Evolutionary conservation across 83 land plant genomes (phyloP).

Genomic region (Picea abies): DNA sequence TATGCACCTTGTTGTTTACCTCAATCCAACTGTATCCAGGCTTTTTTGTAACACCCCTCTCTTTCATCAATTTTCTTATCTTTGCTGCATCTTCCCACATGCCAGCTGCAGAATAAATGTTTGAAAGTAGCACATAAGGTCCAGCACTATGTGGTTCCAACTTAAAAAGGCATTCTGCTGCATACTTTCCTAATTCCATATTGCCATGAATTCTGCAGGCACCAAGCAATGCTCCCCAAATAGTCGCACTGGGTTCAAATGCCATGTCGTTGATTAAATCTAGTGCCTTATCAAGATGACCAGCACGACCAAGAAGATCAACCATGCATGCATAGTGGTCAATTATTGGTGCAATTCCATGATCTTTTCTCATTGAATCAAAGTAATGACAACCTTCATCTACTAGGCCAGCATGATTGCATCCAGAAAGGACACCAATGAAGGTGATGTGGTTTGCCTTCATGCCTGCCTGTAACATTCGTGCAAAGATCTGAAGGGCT

Average conservation of each 20-base stretch:
- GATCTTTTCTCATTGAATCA: constrained; percentile 11
- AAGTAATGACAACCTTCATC: constrained; percentile 12
- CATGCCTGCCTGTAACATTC: constrained; percentile 43
- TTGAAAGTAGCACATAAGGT: constrained; percentile 13
- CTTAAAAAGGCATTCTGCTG: constrained; percentile 12
- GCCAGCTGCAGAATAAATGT: constrained; percentile 17
- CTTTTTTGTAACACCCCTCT: not conserved
- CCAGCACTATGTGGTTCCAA: constrained; percentile 13
- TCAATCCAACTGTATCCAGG: constrained; percentile 16
- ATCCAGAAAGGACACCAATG: constrained; percentile 16
- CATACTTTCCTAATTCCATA: constrained; percentile 2
- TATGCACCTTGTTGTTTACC: constrained; percentile 7
- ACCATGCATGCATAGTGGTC: constrained; percentile 18
- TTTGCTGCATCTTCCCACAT: constrained; percentile 16
- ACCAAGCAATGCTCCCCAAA: constrained; percentile 21
- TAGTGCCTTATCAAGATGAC: not conserved
- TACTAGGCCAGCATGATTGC: constrained; percentile 20
- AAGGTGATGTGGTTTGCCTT: constrained; percentile 58
- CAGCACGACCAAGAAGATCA: constrained; percentile 10
- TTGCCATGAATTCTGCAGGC: constrained; percentile 17
- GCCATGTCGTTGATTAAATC: constrained; percentile 11
- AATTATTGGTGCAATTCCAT: not conserved
- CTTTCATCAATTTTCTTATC: constrained; percentile 12
- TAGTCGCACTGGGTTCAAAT: constrained; percentile 5
- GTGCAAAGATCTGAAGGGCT: constrained; percentile 43